Evolutionary conservation across 805 yeast genomes (phyloP).

Genomic region (Cyberlindnera mycetangii): DNA sequence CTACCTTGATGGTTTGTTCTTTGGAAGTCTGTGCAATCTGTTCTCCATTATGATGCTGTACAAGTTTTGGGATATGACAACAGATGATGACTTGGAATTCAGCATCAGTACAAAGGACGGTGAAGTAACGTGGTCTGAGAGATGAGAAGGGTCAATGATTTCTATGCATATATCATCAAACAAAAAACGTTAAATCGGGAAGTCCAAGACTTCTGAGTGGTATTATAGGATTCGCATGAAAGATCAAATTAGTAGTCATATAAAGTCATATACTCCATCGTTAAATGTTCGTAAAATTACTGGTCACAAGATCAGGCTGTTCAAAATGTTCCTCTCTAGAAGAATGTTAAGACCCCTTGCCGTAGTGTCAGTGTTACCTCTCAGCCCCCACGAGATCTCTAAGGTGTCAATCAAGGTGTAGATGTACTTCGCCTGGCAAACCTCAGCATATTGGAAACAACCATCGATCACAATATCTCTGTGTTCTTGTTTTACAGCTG

Average conservation of each 20-base stretch:
- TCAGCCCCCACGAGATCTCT: slow-evolving; percentile 19
- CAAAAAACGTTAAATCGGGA: no score
- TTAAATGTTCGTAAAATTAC: background rate
- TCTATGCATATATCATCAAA: no score
- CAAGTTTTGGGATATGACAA: slow-evolving; percentile 95
- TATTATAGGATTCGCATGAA: no score
- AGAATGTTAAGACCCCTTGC: slow-evolving; percentile 18
- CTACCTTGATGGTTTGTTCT: slow-evolving; percentile 87
- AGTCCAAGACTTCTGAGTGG: background rate
- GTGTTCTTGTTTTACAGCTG: slow-evolving; percentile 10
- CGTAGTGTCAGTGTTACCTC: slow-evolving; percentile 4
- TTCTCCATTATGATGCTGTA: slow-evolving; percentile 92
- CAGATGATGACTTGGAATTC: slow-evolving; percentile 92
- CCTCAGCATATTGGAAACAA: slow-evolving; percentile 13
- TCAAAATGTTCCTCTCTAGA: slow-evolving; percentile 8
- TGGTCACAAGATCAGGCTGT: slow-evolving; percentile 7
- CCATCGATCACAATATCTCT: slow-evolving; percentile 11
- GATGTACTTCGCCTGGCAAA: slow-evolving; percentile 17
- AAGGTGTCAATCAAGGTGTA: slow-evolving; percentile 16
- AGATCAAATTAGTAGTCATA: no score
- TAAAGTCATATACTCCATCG: no score
- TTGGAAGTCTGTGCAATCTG: slow-evolving; percentile 75
- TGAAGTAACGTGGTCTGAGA: slow-evolving; percentile 27
- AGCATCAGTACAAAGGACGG: slow-evolving; percentile 56
- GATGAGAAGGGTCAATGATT: slow-evolving; percentile 3